Evolutionary conservation across 345 rosid species (phyloP).

Genomic region (Citrus inodora): DNA sequence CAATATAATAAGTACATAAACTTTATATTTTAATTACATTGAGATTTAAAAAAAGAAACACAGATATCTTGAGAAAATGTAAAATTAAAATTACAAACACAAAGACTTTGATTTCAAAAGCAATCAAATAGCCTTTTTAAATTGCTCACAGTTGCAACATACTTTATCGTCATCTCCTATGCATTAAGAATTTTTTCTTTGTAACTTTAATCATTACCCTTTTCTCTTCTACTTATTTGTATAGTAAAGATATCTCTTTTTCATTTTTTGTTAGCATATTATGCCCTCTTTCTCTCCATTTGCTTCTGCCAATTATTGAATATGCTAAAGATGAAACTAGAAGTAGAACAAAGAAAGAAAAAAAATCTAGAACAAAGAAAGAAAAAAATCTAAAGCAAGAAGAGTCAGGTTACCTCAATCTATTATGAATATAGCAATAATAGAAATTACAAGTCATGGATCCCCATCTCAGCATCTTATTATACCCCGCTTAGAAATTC

Average conservation of each 20-base stretch:
- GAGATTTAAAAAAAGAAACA: too few species aligned
- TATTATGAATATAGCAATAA: conserved; percentile 35
- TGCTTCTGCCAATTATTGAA: conserved; percentile 46
- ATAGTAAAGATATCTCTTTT: conserved; percentile 59
- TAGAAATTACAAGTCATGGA: too few species aligned
- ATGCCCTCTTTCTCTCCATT: conserved; percentile 74
- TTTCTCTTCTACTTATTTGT: conserved; percentile 80
- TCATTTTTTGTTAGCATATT: conserved; percentile 62
- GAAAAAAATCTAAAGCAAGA: background rate
- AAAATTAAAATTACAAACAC: too few species aligned
- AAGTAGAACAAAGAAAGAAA: too few species aligned
- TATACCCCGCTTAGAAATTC: too few species aligned
- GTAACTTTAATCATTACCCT: conserved; percentile 70
- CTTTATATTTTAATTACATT: too few species aligned
- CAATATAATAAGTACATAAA: too few species aligned
- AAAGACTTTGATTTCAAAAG: too few species aligned
- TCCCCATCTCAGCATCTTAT: too few species aligned
- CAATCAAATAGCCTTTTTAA: conserved; percentile 5
- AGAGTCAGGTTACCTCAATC: conserved; percentile 48
- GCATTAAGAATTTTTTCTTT: conserved; percentile 81
- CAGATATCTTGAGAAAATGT: too few species aligned
- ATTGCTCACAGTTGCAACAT: conserved; percentile 61
- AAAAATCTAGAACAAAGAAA: too few species aligned
- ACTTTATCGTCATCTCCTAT: conserved; percentile 81
- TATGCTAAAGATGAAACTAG: background rate